These are phyloP conservation scores for Dendrostoma leiphaemia DNA, from an alignment of 2,329 filamentous ascomycete genomes.

Conservation along the genomic window DNA sequence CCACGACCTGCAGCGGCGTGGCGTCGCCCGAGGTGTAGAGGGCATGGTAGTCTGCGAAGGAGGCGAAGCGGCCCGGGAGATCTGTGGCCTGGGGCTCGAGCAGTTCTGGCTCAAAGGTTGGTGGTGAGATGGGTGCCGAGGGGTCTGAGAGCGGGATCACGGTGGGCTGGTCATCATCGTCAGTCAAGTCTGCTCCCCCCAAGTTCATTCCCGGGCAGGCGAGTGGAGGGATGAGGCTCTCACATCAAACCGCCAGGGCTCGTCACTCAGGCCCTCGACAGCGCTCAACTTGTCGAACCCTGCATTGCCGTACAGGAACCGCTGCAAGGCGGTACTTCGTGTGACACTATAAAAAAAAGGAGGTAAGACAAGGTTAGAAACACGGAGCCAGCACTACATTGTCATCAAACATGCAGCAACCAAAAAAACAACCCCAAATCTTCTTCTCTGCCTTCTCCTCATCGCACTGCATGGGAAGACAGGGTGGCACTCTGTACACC, in stretches of 20 bases:
- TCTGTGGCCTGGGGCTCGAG: slow-evolving; percentile 38
- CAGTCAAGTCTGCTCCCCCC: background rate
- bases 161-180: slow-evolving; percentile 41
- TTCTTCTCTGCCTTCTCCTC: no score
- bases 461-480: background rate
- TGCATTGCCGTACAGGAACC: slow-evolving; percentile 69
- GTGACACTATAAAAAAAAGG: slow-evolving; percentile 47
- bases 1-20: slow-evolving; percentile 70
- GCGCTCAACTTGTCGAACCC: slow-evolving; percentile 48
- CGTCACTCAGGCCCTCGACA: slow-evolving; percentile 42
- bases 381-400: no score
- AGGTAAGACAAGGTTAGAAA: background rate
- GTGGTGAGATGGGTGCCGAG: slow-evolving; percentile 25
- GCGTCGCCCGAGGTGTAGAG: slow-evolving; percentile 68
- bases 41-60: slow-evolving; percentile 72
- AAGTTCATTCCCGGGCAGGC: no score
- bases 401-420: no score
- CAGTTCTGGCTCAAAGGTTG: slow-evolving; percentile 41
- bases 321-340: slow-evolving; percentile 59
- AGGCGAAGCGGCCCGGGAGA: slow-evolving; percentile 58
- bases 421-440: background rate
- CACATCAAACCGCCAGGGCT: slow-evolving; percentile 47
- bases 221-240: no score
- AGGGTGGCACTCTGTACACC: background rate
- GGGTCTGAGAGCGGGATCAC: slow-evolving; percentile 50